Percentiles rank a stretch among this genome's conserved stretches.
Conservation (phyloP, 164 flowering plant species). For the Chimonanthus salicifolius region DNA sequence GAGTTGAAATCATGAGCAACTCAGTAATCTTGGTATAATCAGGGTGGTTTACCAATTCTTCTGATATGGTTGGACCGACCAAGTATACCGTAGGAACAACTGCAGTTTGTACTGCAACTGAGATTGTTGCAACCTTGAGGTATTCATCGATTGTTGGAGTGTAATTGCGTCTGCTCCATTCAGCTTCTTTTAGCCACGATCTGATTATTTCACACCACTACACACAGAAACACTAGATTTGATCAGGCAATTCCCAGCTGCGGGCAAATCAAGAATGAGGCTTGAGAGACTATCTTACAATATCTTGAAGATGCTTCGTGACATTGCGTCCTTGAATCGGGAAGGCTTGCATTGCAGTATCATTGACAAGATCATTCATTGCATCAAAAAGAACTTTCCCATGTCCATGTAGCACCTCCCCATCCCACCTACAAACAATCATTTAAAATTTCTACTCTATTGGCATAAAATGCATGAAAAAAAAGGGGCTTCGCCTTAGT, state of each 20-base stretch:
- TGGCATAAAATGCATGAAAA: too few species aligned
- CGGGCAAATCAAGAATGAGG: background rate
- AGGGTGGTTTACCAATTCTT: background rate
- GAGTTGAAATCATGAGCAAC: constrained; percentile 28
- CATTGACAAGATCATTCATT: constrained; percentile 1
- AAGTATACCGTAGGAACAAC: background rate
- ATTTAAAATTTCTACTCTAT: too few species aligned
- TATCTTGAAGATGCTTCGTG: constrained; percentile 6
- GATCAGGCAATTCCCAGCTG: too few species aligned
- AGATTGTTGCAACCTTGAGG: background rate
- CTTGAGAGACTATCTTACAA: background rate
- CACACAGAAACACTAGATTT: background rate
- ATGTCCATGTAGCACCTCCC: background rate
- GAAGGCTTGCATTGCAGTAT: constrained; percentile 4
- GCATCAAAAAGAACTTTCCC: constrained; percentile 8
- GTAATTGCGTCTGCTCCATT: background rate
- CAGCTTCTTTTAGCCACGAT: constrained; percentile 7
- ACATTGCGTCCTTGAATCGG: constrained; percentile 5
- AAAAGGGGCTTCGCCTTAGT: too few species aligned
- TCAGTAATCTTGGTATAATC: constrained; percentile 20
- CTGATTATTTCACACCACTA: constrained; percentile 3
- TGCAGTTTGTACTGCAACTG: background rate
- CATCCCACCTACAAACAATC: constrained; percentile 11
- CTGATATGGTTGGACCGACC: constrained; percentile 3
- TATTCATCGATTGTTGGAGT: constrained; percentile 4